Evolutionary conservation across 2,329 filamentous ascomycete genomes (phyloP), one percentile per base, ranked within the genome.

Genomic region (Alternaria infectoria): DNA sequence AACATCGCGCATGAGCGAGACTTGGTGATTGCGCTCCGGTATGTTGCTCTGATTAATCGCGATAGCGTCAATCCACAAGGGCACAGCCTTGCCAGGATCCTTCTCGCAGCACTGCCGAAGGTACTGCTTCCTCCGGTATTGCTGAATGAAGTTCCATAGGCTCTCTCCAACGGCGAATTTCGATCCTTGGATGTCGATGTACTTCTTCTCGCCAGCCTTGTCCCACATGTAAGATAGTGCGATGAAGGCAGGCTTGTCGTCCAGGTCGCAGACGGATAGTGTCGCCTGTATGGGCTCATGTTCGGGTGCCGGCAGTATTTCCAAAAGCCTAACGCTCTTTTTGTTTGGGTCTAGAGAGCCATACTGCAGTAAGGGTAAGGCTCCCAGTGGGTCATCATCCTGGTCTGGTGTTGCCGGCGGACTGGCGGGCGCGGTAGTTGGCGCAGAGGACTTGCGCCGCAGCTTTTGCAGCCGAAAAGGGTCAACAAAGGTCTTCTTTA

Each of bases 151-250:
- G 19, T 57, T 56, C 67, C 67, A 69, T 11, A 69, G 25, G 11
- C 67, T 64, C 8, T 64, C 57, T 2, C 67, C 65, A 2, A 68
- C 59, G 11, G 49, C 15, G 15, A 69, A 44, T 1, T 43, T 54
- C 5, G 46, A 57, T 21, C 59, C 67, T 26, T 66, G 40, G 26
- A 64, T 66, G 9, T 57, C 45, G 2, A 68, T 54, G 3, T 58
- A 19, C 30, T 51, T 62, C 8, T 54, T 40, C 17, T 57, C 30
- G 5, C 47, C 55, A 17, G 49, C 62, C 49, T 68, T 64, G 11
- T 68, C 57, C 67, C 67, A 69, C n/a, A 55, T 69, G 46, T 69
- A 69, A 3, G 65, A 68, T 11, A 69, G 36, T 6, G 67, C 67
- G 19, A 68, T 61, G 12, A 66, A 69, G 0, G 54, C 9, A 1